Evolutionary conservation across 257 asterid genomes (phyloP).

Genomic region (Verbascum thapsus): DNA sequence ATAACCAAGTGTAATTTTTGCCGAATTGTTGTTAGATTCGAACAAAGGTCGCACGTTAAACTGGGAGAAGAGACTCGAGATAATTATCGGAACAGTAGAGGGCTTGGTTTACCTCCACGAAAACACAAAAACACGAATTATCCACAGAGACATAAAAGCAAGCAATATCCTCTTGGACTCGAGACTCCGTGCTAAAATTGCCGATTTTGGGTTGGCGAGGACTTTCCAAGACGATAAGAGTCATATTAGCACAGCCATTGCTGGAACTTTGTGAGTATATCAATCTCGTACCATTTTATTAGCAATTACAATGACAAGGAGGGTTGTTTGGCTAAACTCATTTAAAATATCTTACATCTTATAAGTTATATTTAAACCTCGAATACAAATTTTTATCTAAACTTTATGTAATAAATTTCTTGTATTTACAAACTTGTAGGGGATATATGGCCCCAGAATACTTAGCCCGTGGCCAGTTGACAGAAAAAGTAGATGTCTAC

Average conservation of each 20-base stretch:
- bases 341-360: too few species aligned
- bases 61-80: constrained; percentile 71
- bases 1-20: constrained; percentile 1
- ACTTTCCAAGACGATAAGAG: constrained; percentile 75
- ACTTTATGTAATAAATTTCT: neutral
- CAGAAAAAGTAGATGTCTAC: constrained; percentile 70
- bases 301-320: neutral
- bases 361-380: too few species aligned
- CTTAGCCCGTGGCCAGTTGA: constrained; percentile 60
- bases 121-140: constrained; percentile 62
- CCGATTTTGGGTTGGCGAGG: constrained; percentile 83
- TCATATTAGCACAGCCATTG: constrained; percentile 78
- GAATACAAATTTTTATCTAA: too few species aligned
- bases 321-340: too few species aligned
- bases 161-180: constrained; percentile 72
- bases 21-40: constrained; percentile 48
- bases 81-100: constrained; percentile 73
- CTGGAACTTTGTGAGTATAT: constrained; percentile 72
- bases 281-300: neutral
- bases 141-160: constrained; percentile 80
- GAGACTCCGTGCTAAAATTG: constrained; percentile 67
- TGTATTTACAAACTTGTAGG: constrained; percentile 35
- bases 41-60: constrained; percentile 56
- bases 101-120: constrained; percentile 81
- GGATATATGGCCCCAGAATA: constrained; percentile 85